Percentiles rank a stretch among this genome's conserved stretches.
Evolutionary conservation across 352 stramenopile species (phyloP).

Genomic region (Pythium phragmiticola): DNA sequence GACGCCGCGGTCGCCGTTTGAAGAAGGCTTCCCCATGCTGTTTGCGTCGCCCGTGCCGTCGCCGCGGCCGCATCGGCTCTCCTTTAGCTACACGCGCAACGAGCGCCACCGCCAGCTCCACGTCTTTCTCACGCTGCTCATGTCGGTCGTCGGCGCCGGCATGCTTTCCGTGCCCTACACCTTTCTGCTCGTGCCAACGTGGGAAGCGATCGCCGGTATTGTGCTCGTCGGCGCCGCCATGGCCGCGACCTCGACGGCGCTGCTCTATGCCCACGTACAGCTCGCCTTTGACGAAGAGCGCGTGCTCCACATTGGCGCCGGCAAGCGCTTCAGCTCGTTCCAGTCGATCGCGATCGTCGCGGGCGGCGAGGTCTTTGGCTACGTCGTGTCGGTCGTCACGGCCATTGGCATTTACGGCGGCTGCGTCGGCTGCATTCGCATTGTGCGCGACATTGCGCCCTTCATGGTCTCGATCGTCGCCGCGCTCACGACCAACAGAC

Average conservation of each 20-base stretch:
- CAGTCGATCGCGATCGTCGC: conserved; percentile 59
- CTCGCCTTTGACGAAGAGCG: conserved; percentile 43
- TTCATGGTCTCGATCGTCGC: conserved; percentile 44
- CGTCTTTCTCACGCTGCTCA: conserved; percentile 78
- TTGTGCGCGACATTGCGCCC: conserved; percentile 75
- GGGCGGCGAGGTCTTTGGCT: conserved; percentile 46
- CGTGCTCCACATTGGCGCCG: conserved; percentile 46
- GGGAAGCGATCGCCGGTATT: conserved; percentile 41
- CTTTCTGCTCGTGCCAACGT: conserved; percentile 52
- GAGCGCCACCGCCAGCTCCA: conserved; percentile 43
- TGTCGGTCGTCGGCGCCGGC: conserved; percentile 71
- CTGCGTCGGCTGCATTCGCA: conserved; percentile 67
- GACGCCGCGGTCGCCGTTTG: conserved; percentile 58
- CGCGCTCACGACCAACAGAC: conserved; percentile 18
- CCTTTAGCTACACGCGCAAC: conserved; percentile 41
- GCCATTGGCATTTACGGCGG: conserved; percentile 75
- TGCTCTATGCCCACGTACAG: conserved; percentile 59
- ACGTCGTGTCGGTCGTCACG: conserved; percentile 59
- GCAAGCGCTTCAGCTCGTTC: conserved; percentile 59
- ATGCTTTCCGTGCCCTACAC: conserved; percentile 75
- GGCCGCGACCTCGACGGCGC: conserved; percentile 52
- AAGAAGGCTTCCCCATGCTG: conserved; percentile 69
- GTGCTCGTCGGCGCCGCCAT: conserved; percentile 51
- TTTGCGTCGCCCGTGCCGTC: conserved; percentile 58
- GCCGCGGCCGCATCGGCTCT: conserved; percentile 50